phyloP scores from a whole-genome alignment of 169 alveolate genomes.

The Cryptosporidium sp. region DNA sequence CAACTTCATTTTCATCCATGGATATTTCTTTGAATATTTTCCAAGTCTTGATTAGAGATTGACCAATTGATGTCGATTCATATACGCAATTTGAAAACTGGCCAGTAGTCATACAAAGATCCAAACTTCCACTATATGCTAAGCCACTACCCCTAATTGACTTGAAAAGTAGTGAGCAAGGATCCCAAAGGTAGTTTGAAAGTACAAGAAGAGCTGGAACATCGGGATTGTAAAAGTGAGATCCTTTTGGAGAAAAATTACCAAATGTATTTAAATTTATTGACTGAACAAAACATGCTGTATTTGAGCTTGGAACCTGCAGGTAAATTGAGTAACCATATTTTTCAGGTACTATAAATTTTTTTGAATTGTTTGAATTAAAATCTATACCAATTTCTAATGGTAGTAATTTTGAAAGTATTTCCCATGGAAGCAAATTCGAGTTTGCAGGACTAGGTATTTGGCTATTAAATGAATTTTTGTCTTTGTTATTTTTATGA shows the following conservation, averaged over 20 bases:
- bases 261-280: constrained; percentile 39
- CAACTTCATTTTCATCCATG: constrained; percentile 23
- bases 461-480: neutral
- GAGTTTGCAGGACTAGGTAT: neutral
- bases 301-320: constrained; percentile 23
- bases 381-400: constrained; percentile 33
- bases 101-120: constrained; percentile 47
- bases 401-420: constrained; percentile 28
- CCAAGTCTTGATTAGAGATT: constrained; percentile 65
- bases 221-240: constrained; percentile 69
- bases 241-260: constrained; percentile 15
- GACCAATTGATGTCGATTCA: constrained; percentile 69
- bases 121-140: constrained; percentile 54
- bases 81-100: constrained; percentile 44
- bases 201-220: constrained; percentile 59
- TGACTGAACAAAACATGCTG: constrained; percentile 56
- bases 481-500: neutral
- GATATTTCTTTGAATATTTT: constrained; percentile 36
- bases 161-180: constrained; percentile 40
- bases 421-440: constrained; percentile 50
- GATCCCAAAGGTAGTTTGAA: constrained; percentile 59
- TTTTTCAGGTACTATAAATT: neutral
- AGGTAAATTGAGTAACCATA: constrained; percentile 44
- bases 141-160: constrained; percentile 49
- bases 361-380: neutral